Base-by-base conservation (phyloP, 169 alveolate genomes). In the Perkinsus chesapeaki region DNA sequence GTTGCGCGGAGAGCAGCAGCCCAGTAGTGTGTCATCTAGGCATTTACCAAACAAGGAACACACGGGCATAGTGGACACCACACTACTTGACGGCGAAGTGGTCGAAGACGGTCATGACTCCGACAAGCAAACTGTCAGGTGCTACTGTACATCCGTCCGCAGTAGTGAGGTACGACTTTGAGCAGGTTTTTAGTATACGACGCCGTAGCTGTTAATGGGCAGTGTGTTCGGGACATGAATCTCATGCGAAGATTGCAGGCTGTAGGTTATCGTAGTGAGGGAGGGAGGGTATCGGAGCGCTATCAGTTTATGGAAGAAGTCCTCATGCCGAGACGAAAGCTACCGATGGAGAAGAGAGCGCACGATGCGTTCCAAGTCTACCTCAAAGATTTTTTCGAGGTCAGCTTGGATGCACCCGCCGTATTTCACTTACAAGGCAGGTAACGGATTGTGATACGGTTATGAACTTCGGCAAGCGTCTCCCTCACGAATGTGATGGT, bases 401-500 rank as follows among this genome's bases (percentile, higher is more conserved):
- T 94, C 0, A 91, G 92, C 23, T 94, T 95, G 34, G 95, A 95
- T 39, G 93, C 95, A 19, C 94, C 91, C 37, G 91, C 96, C 39
- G 94, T 93, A 39, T 91, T 94, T 27, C 92, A 96, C 36, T 92
- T 96, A 23, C 95, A 95, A 19, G n/a, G 23, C 82, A 60, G 82
- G 82, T 60, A 5, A 60, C 82, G 3, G 82, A 60, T 34, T 60
- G 82, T 23, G 82, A 60, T 60, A 60, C 82, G 12, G 82, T 60
- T 93, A 60, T 60, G 82, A 60, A 60, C 82, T 60, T 60, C 82
- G 82, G 82, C 23, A 96, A 96, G 34, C 96, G 96, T 60, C 95
- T 98, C 12, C 98, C 98, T 0, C 99, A 98, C 93, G 95, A 96
- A 34, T 95, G 98, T 92, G 99, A 98, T 95, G 99, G 99, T 10